Base-by-base conservation (phyloP, 176 grass and related monocot species). In the Phoenix roebelenii region DNA sequence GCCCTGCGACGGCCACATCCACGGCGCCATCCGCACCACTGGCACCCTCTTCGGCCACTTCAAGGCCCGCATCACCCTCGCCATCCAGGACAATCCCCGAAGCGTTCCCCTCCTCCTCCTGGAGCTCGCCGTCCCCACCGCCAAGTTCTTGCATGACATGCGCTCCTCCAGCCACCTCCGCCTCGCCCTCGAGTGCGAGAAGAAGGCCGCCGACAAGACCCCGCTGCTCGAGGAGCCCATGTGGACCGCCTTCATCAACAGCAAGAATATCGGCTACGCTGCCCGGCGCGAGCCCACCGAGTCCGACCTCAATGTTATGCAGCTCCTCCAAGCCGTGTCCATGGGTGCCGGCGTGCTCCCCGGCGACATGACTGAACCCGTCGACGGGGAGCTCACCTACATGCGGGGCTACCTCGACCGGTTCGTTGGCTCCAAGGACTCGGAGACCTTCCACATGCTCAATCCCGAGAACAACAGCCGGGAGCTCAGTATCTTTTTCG, bases 361-460 rank as follows among this genome's bases (percentile, higher is more conserved):
- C 4, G 57, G 51, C 24, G 80, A 90, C 54, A 81, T 90, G 83
- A 58, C 74, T 7, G 75, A 82, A 53, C 62, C 75, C 61, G 7
- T n/a, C 49, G 78, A 96, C 66, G 78, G 91, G 57, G 86, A 96
- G 77, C 68, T 87, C 23, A 96, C 80, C 4, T 96, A 88, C 80
- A 90, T 96, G 91, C 77, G 86, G 9, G 61, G 66, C 18, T 77
- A 82, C 72, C 90, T 96, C 58, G 86, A 96, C 30, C 75, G 86
- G 49, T 75, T 90, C 16, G 79, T 90, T 23, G 86, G 86, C 10
- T 95, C 91, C 71, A 82, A 76, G 77, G 86, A 95, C 77, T 56
- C 92, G 23, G 83, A 96, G 80, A 90, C 92, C 7, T 90, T 85
- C 65, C 90, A 96, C 80, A 90, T 96, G 92, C 69, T 81, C 67